These are phyloP conservation scores for Axilococcus clingmanii DNA, from an alignment of 139 green algal genomes.

Conservation along the genomic window DNA sequence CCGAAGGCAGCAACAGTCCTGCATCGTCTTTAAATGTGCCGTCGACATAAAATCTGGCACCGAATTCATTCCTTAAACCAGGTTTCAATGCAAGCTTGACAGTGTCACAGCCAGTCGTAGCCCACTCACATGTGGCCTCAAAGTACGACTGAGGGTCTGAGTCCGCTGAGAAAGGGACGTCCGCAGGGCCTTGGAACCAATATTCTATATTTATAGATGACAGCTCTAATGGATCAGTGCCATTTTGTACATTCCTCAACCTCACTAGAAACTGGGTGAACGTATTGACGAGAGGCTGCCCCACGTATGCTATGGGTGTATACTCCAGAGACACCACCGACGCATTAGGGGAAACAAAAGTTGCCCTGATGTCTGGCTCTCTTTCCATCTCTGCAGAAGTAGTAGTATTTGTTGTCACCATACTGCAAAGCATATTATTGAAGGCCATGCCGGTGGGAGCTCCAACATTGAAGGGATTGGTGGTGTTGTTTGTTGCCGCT, in stretches of 20 bases:
- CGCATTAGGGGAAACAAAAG: neutral
- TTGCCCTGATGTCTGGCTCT: neutral
- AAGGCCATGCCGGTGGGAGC: neutral
- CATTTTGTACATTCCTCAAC: conserved; percentile 35
- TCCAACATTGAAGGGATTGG: conserved; percentile 29
- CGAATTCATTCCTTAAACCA: conserved; percentile 22
- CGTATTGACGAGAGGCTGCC: conserved; percentile 17
- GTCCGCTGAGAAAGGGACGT: neutral
- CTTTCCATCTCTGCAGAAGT: neutral
- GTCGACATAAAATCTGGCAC: conserved; percentile 37
- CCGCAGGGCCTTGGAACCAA: conserved; percentile 36
- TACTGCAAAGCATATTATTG: conserved; percentile 52
- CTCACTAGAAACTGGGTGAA: conserved; percentile 58
- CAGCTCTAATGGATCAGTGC: conserved; percentile 18
- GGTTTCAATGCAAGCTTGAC: conserved; percentile 26
- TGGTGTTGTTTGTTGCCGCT: neutral
- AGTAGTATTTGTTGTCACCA: neutral
- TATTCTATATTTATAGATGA: conserved; percentile 38
- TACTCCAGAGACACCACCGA: conserved; percentile 35
- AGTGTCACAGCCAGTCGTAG: conserved; percentile 26
- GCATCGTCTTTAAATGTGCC: conserved; percentile 28
- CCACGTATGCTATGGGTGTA: conserved; percentile 36
- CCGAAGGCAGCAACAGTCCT: conserved; percentile 18
- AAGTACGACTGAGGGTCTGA: conserved; percentile 4
- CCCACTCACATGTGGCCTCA: conserved; percentile 17